Conservation (phyloP, 805 yeast genomes). For the Metschnikowia orientalis region DNA sequence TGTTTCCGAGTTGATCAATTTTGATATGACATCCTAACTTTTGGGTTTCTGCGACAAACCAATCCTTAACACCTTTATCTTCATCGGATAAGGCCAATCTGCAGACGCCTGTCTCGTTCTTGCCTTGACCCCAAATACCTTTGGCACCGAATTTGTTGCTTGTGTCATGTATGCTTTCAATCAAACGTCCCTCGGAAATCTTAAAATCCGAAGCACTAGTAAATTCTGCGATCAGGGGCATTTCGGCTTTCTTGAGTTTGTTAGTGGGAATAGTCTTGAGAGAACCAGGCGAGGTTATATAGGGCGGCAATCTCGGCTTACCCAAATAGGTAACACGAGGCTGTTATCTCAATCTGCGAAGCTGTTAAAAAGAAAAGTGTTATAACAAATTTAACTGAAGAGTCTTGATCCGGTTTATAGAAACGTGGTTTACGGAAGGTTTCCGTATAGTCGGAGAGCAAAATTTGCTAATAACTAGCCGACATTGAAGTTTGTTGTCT, state of each 20-base stretch:
- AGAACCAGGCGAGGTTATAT: not conserved
- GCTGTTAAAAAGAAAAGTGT: too few species aligned
- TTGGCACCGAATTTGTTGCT: slow-evolving; percentile 57
- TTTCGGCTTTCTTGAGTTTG: not conserved
- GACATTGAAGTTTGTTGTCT: too few species aligned
- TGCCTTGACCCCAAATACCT: slow-evolving; percentile 52
- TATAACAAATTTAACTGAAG: too few species aligned
- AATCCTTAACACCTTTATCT: slow-evolving; percentile 61
- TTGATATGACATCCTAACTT: slow-evolving; percentile 53
- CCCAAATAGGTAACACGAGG: slow-evolving; percentile 6
- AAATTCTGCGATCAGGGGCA: slow-evolving; percentile 9
- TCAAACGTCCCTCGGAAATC: slow-evolving; percentile 28
- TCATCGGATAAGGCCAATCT: slow-evolving; percentile 59
- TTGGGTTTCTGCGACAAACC: slow-evolving; percentile 54
- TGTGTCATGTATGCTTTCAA: slow-evolving; percentile 59
- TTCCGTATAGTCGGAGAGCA: too few species aligned
- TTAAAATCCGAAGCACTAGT: slow-evolving; percentile 6
- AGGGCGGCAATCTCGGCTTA: slow-evolving; percentile 3
- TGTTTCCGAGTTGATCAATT: slow-evolving; percentile 64
- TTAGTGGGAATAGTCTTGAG: too few species aligned
- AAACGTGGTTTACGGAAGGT: too few species aligned
- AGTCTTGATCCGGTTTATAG: too few species aligned
- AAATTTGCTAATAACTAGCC: too few species aligned
- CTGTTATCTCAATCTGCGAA: too few species aligned
- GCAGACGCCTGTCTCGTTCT: slow-evolving; percentile 64